Evolutionary conservation across 2,329 filamentous ascomycete genomes (phyloP).

Genomic region (Penicillium sp.): DNA sequence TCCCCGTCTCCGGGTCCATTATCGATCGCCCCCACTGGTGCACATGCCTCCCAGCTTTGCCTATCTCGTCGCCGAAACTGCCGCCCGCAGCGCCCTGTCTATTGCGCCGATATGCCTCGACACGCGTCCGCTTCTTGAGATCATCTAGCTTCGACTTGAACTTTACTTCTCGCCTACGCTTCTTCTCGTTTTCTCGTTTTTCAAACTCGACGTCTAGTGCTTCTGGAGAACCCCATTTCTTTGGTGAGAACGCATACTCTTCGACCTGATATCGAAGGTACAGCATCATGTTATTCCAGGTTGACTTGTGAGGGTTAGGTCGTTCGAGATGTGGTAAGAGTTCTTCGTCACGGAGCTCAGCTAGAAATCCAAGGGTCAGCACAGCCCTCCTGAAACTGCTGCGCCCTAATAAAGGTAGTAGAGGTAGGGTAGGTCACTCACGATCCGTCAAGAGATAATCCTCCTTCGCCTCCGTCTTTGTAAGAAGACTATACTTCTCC

Average conservation of each 20-base stretch:
- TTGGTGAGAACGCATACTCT: slow-evolving; percentile 79
- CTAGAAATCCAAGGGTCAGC: slow-evolving; percentile 46
- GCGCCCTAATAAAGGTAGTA: neutral
- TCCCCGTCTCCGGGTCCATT: slow-evolving; percentile 61
- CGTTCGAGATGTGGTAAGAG: slow-evolving; percentile 85
- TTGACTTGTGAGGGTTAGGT: slow-evolving; percentile 93
- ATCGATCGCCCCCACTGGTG: slow-evolving; percentile 78
- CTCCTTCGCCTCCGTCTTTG: slow-evolving; percentile 94
- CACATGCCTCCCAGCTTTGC: slow-evolving; percentile 72
- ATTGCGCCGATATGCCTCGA: slow-evolving; percentile 83
- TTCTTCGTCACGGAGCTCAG: slow-evolving; percentile 86
- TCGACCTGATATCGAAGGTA: slow-evolving; percentile 94
- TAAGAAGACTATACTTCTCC: slow-evolving; percentile 92
- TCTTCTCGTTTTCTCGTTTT: slow-evolving; percentile 76
- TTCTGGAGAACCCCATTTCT: slow-evolving; percentile 89
- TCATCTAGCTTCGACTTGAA: slow-evolving; percentile 89
- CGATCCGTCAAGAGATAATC: slow-evolving; percentile 94
- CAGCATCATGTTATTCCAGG: slow-evolving; percentile 99
- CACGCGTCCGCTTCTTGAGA: slow-evolving; percentile 88
- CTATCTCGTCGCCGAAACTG: slow-evolving; percentile 78
- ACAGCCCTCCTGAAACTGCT: neutral
- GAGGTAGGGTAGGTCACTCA: slow-evolving; percentile 52
- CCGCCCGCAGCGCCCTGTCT: slow-evolving; percentile 56
- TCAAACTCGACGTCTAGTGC: slow-evolving; percentile 88
- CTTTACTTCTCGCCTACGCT: slow-evolving; percentile 84